Base-by-base conservation (phyloP, 306 rosid genomes). In the Senna siamea region DNA sequence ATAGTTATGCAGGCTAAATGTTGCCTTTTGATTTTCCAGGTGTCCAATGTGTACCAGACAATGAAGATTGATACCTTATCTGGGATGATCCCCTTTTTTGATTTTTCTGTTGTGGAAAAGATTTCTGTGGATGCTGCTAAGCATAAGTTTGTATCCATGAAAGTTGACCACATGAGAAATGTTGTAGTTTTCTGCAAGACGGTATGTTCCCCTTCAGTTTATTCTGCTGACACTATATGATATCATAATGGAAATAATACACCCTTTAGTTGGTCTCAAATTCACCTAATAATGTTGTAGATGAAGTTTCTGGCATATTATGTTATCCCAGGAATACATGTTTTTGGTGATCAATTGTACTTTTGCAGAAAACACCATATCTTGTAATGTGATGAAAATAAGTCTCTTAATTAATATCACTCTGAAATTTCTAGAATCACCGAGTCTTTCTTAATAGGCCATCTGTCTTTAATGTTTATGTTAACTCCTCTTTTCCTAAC, bases 101-200 rank as follows among this genome's bases (percentile, higher is more conserved):
- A 90, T 52, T 90, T 90, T 59, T 79, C 98, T 18, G 79, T 77
- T 0, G 91, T 92, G 54, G 99, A 95, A 79, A 95, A 90, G 87
- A 86, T 95, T 44, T 86, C 92, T 20, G 99, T 92, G 63, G 99
- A 95, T 82, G 99, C 99, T 61, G 97, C 87, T 64, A 95, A 95
- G 82, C 92, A 90, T 69, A 86, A 90, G 23, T 95, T 92, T 72
- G 81, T 95, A 23, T 89, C 92, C 3, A 87, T 92, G 98, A 95
- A 88, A 85, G 89, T 95, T 9, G 99, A 95, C 69, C 93, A 95
- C 83, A 88, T 78, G 88, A 90, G 80, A 77, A 90, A 77, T 79
- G 88, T 85, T 28, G 90, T 95, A 9, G 53, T 80, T 40, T 81
- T 85, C 72, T 58, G 77, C 64, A 81, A 80, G 43, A 70, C 40